These are phyloP conservation scores for Talaromyces atroroseus DNA, from an alignment of 2,329 filamentous ascomycete genomes.

Conservation along the genomic window DNA sequence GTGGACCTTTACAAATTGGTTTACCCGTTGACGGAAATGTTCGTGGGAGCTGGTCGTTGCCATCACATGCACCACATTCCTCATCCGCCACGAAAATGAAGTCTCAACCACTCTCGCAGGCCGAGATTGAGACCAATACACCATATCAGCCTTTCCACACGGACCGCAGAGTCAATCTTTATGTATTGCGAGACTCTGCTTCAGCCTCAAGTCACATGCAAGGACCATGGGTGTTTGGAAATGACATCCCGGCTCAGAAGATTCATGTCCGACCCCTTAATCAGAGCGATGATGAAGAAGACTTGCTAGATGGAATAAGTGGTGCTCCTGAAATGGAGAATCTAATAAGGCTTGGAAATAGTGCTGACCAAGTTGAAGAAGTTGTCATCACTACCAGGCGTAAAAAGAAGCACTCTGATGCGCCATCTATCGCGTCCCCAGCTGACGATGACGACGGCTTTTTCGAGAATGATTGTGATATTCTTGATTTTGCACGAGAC, in stretches of 20 bases:
- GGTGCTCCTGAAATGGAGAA: constrained; percentile 44
- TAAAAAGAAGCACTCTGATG: constrained; percentile 48
- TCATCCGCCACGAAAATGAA: constrained; percentile 34
- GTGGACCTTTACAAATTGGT: constrained; percentile 53
- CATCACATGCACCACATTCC: constrained; percentile 36
- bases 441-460: constrained; percentile 60
- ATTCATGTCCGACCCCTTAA: constrained; percentile 43
- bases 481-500: constrained; percentile 74
- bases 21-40: constrained; percentile 43
- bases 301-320: constrained; percentile 23
- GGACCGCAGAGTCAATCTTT: constrained; percentile 75
- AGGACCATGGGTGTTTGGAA: constrained; percentile 51
- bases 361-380: constrained; percentile 61
- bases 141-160: constrained; percentile 96
- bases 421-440: constrained; percentile 32
- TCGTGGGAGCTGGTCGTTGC: constrained; percentile 39
- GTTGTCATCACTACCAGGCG: constrained; percentile 77
- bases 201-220: constrained; percentile 33
- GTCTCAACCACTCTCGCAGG: constrained; percentile 61
- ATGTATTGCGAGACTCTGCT: constrained; percentile 52
- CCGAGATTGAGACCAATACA: constrained; percentile 91
- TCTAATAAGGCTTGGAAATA: constrained; percentile 46
- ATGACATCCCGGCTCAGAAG: constrained; percentile 44
- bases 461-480: constrained; percentile 89
- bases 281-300: constrained; percentile 33